phyloP scores from a whole-genome alignment of 1,284 basidiomycete genomes.

The Tetrapyrgos nigripes region DNA sequence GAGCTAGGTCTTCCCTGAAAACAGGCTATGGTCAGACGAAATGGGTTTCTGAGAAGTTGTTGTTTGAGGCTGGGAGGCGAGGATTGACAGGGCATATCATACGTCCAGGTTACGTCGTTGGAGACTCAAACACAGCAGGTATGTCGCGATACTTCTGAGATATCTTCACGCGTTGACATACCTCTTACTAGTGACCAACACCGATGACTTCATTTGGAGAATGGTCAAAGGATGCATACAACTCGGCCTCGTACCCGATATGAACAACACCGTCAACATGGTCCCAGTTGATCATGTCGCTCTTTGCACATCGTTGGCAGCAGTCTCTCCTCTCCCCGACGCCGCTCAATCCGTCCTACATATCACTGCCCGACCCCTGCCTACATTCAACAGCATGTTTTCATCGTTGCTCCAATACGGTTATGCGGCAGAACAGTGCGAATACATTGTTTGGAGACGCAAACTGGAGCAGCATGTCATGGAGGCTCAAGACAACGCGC shows the following conservation, averaged over 20 bases:
- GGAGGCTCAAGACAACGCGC: constrained; percentile 83
- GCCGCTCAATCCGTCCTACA: constrained; percentile 70
- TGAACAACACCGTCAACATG: constrained; percentile 99
- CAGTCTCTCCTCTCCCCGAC: constrained; percentile 58
- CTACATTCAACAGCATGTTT: constrained; percentile 92
- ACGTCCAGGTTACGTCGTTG: constrained; percentile 96
- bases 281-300: constrained; percentile 98
- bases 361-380: constrained; percentile 86
- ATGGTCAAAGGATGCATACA: constrained; percentile 98
- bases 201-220: constrained; percentile 99
- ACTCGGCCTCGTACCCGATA: constrained; percentile 94
- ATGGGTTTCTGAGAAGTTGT: constrained; percentile 96
- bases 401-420: constrained; percentile 82
- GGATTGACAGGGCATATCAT: constrained; percentile 91
- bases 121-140: constrained; percentile 89
- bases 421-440: constrained; percentile 79
- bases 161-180: constrained; percentile 12
- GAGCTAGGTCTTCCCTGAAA: constrained; percentile 77
- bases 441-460: constrained; percentile 93
- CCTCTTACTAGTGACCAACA: constrained; percentile 83
- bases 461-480: constrained; percentile 96
- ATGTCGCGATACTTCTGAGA: constrained; percentile 32
- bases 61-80: constrained; percentile 89
- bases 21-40: constrained; percentile 98
- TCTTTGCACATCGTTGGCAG: constrained; percentile 78